phyloP scores from a whole-genome alignment of 371 early-diverging fungal genomes.

The Lichtheimia hyalospora region DNA sequence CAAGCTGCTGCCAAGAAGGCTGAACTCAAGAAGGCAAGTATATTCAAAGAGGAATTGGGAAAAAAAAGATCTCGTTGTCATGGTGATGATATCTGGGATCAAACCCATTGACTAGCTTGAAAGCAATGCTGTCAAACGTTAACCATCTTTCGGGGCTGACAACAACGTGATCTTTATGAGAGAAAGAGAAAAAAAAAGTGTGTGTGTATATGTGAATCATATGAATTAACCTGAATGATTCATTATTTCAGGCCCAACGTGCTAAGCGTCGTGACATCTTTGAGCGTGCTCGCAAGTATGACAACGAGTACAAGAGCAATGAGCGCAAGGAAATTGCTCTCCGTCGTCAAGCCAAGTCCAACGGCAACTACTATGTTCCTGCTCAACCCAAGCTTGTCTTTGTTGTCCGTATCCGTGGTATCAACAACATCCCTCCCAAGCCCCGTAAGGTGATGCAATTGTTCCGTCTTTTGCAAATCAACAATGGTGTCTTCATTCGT shows the following conservation, averaged over 20 bases:
- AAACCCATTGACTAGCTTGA: constrained; percentile 34
- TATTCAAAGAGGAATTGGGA: not conserved
- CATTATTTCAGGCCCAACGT: constrained; percentile 63
- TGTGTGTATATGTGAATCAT: not conserved
- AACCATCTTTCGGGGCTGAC: constrained; percentile 81
- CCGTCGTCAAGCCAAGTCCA: constrained; percentile 89
- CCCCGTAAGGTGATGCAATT: constrained; percentile 99
- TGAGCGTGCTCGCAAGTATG: constrained; percentile 97
- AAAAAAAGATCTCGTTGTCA: not conserved
- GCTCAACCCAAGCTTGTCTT: constrained; percentile 98
- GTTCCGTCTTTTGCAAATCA: constrained; percentile 98
- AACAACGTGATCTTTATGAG: not conserved
- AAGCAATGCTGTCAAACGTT: constrained; percentile 53
- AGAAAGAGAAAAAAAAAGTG: too few relatives aligned
- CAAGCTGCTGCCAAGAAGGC: constrained; percentile 68
- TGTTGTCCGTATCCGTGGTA: constrained; percentile 95
- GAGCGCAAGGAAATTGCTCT: constrained; percentile 90
- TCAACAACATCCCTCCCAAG: constrained; percentile 99
- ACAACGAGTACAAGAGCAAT: constrained; percentile 89
- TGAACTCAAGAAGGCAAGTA: constrained; percentile 65
- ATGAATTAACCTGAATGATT: not conserved
- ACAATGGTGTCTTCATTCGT: constrained; percentile 98
- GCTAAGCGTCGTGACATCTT: constrained; percentile 91
- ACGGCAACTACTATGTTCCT: constrained; percentile 94
- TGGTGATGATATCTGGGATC: constrained; percentile 15